phyloP scores from a whole-genome alignment of 805 yeast genomes.

The Torulaspora maleeae region DNA sequence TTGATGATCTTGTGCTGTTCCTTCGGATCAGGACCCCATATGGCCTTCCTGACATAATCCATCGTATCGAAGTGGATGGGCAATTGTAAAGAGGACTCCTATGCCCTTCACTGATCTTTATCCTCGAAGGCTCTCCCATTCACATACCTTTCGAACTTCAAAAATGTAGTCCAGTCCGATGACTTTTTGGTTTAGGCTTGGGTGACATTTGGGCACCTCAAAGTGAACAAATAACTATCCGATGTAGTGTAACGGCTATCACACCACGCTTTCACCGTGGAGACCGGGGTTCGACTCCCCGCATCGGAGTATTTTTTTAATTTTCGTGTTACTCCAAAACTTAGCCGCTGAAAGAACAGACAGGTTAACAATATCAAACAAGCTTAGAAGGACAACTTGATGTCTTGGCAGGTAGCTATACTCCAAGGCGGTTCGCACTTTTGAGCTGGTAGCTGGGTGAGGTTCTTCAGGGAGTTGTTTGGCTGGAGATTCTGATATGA shows the following conservation, averaged over 20 bases:
- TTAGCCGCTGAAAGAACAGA: not conserved
- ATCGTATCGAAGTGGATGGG: slow-evolving; percentile 36
- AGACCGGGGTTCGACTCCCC: slow-evolving; percentile 35
- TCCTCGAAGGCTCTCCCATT: not conserved
- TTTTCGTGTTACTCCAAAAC: not conserved
- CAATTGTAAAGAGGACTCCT: too few relatives aligned
- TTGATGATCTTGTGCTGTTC: slow-evolving; percentile 80
- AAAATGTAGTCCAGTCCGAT: not conserved
- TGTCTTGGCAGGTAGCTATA: too few relatives aligned
- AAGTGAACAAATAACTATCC: too few relatives aligned
- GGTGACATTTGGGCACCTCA: too few relatives aligned
- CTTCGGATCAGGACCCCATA: slow-evolving; percentile 96
- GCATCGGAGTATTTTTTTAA: slow-evolving; percentile 24
- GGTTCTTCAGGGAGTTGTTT: too few relatives aligned
- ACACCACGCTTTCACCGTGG: slow-evolving; percentile 34
- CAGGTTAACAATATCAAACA: not conserved
- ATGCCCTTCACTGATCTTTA: too few relatives aligned
- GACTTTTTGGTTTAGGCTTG: too few relatives aligned
- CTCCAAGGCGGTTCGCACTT: too few relatives aligned
- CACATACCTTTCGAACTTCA: too few relatives aligned
- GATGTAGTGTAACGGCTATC: slow-evolving; percentile 35
- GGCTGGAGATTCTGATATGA: too few relatives aligned
- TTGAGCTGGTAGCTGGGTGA: too few relatives aligned
- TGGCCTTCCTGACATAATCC: slow-evolving; percentile 80
- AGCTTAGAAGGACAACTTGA: too few relatives aligned